These are phyloP conservation scores for Podosphaera aphanis DNA, from an alignment of 2,329 filamentous ascomycete genomes.

Conservation along the genomic window DNA sequence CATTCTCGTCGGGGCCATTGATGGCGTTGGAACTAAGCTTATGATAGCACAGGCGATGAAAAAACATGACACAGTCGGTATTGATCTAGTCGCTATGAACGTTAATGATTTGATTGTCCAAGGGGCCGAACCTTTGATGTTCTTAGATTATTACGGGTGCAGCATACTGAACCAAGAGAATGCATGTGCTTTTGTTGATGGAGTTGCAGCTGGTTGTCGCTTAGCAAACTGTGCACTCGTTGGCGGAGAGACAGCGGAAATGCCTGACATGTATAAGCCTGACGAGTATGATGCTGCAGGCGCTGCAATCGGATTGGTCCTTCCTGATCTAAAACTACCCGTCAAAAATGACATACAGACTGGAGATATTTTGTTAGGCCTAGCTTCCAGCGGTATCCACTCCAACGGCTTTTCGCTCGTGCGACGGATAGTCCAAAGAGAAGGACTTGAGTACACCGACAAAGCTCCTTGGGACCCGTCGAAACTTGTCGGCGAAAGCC, in stretches of 20 bases:
- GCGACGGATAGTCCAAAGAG: conserved; percentile 58
- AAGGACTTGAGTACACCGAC: conserved; percentile 44
- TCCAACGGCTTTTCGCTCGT: conserved; percentile 97
- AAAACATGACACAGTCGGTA: conserved; percentile 84
- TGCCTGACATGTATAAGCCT: conserved; percentile 72
- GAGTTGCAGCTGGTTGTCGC: conserved; percentile 66
- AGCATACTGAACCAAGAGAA: conserved; percentile 59
- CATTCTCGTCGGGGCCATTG: conserved; percentile 77
- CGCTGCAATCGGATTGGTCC: conserved; percentile 67
- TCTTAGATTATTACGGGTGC: conserved; percentile 95
- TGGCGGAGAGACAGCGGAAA: conserved; percentile 95
- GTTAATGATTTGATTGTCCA: conserved; percentile 95
- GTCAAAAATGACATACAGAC: conserved; percentile 49
- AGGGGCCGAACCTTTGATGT: conserved; percentile 82
- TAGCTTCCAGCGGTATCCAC: conserved; percentile 71
- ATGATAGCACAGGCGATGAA: conserved; percentile 79
- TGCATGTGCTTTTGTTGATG: conserved; percentile 69
- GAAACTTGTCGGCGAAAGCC: conserved; percentile 43
- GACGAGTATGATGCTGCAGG: conserved; percentile 88
- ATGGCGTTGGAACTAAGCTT: conserved; percentile 90
- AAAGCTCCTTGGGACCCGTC: conserved; percentile 51
- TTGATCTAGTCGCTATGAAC: conserved; percentile 93
- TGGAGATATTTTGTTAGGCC: conserved; percentile 68
- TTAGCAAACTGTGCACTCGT: conserved; percentile 63
- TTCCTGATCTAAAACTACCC: conserved; percentile 46